Evolutionary conservation across 768 basidiomycete genomes (phyloP).

Genomic region (Hydnum rufescens): DNA sequence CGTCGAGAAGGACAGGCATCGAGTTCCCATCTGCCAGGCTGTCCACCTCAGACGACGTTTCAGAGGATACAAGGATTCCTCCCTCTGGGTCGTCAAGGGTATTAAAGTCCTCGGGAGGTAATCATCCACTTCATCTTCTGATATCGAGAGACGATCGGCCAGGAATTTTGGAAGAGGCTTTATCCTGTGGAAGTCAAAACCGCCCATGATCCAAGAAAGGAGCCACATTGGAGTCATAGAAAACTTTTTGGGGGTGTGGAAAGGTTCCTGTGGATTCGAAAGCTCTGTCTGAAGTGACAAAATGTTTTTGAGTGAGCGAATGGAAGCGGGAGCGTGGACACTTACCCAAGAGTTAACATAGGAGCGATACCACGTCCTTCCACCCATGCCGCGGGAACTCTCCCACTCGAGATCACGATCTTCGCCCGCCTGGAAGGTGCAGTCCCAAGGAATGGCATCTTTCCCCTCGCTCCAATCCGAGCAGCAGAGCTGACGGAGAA

Average conservation of each 20-base stretch:
- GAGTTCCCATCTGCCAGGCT: not conserved
- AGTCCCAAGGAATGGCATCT: conserved; percentile 23
- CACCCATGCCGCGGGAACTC: conserved; percentile 12
- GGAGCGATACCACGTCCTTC: not conserved
- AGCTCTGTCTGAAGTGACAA: not conserved
- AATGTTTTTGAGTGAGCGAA: not conserved
- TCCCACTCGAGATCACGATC: conserved; percentile 23
- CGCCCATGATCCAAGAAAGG: conserved; percentile 17
- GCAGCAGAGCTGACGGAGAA: conserved; percentile 24
- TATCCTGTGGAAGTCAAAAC: conserved; percentile 22
- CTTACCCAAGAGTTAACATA: not conserved
- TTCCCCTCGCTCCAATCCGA: conserved; percentile 31
- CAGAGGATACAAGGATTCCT: no score
- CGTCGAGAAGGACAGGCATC: conserved; percentile 10
- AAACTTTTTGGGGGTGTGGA: not conserved
- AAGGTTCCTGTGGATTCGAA: not conserved
- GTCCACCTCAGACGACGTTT: not conserved
- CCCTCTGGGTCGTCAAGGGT: not conserved
- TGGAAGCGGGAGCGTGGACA: not conserved
- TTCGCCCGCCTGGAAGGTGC: conserved; percentile 27
- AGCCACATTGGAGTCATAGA: conserved; percentile 14
- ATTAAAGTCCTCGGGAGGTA: not conserved
- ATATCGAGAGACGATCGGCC: not conserved
- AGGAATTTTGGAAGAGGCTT: not conserved
- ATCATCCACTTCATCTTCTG: no score